These are phyloP conservation scores for Lycium ferocissimum DNA, from an alignment of 257 asterid genomes.

Conservation along the genomic window DNA sequence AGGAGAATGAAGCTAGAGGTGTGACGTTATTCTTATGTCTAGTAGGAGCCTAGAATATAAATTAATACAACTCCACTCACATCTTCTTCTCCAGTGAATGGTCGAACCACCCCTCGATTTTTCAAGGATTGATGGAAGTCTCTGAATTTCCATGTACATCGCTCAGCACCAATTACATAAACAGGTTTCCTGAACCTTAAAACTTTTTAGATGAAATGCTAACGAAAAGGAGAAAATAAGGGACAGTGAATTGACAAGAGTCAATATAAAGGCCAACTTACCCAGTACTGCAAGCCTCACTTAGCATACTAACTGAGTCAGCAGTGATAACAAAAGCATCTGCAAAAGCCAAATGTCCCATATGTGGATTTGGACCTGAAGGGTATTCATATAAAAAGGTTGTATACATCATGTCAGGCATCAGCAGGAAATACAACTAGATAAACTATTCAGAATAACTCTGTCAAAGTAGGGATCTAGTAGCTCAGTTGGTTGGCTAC, in stretches of 20 bases:
- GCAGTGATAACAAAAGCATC: conserved; percentile 91
- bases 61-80: conserved; percentile 46
- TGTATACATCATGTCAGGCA: conserved; percentile 24
- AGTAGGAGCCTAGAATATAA: conserved; percentile 13
- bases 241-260: neutral
- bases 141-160: conserved; percentile 84
- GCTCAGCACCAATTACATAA: conserved; percentile 82
- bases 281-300: conserved; percentile 99
- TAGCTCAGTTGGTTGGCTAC: too few relatives aligned
- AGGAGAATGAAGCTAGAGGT: neutral
- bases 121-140: conserved; percentile 65
- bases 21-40: neutral
- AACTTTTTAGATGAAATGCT: conserved; percentile 39
- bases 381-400: conserved; percentile 31
- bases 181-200: conserved; percentile 81
- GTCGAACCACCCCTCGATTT: conserved; percentile 62
- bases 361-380: conserved; percentile 87
- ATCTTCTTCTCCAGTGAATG: conserved; percentile 74
- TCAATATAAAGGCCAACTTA: conserved; percentile 37
- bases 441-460: neutral
- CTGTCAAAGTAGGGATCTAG: neutral
- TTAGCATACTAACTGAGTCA: conserved; percentile 91
- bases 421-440: conserved; percentile 1
- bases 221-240: neutral
- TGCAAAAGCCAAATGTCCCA: conserved; percentile 92